phyloP scores from a whole-genome alignment of 257 asterid genomes.

The Coffea canephora region DNA sequence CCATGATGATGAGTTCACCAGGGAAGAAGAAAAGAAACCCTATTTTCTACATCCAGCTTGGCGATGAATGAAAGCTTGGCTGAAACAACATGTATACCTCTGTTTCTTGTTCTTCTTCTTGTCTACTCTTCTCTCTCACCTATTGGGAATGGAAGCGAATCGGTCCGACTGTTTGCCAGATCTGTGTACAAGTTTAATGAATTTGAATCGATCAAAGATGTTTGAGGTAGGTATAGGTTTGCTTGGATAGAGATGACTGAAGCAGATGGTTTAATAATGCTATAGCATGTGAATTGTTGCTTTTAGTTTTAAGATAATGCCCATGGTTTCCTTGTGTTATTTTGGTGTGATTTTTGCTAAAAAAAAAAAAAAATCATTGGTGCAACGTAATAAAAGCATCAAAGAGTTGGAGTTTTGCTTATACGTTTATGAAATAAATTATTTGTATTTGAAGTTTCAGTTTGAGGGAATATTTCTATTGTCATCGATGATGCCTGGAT shows the following conservation, averaged over 20 bases:
- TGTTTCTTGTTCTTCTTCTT: slow-evolving; percentile 32
- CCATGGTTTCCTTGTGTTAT: not conserved
- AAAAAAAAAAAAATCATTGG: not conserved
- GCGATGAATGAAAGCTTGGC: not conserved
- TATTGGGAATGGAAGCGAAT: slow-evolving; percentile 63
- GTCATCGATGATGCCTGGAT: not conserved
- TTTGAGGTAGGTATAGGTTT: not conserved
- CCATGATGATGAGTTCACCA: slow-evolving; percentile 22
- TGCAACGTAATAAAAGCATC: not conserved
- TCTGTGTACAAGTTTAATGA: slow-evolving; percentile 10
- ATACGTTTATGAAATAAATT: not conserved
- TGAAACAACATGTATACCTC: not conserved
- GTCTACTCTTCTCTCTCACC: slow-evolving; percentile 22
- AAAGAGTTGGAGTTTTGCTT: not conserved
- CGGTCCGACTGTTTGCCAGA: slow-evolving; percentile 57
- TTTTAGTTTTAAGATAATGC: not conserved
- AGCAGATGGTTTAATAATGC: slow-evolving; percentile 1
- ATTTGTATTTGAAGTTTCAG: not conserved
- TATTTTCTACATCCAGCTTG: slow-evolving; percentile 23
- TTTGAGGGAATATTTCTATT: not conserved
- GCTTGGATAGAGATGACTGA: slow-evolving; percentile 11
- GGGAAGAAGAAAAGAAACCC: slow-evolving; percentile 56
- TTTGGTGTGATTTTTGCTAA: not conserved
- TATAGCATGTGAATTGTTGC: not conserved
- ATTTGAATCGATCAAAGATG: not conserved